These are phyloP conservation scores for Epichloe aotearoae DNA, from an alignment of 2,329 filamentous ascomycete species.

Conservation along the genomic window DNA sequence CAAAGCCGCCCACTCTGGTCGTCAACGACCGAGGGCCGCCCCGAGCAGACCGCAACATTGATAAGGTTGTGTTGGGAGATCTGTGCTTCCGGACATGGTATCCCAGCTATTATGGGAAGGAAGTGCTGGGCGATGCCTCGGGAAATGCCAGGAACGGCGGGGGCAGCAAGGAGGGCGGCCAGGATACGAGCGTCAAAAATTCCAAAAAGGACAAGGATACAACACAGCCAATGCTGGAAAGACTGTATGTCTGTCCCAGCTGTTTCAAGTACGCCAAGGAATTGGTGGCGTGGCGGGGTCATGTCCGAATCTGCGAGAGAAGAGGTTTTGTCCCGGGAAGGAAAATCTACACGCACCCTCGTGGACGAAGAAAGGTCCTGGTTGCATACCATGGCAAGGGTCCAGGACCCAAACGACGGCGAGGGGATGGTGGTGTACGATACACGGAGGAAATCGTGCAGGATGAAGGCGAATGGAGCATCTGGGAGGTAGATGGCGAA, in stretches of 20 bases:
- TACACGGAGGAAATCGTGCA: slow-evolving; percentile 31
- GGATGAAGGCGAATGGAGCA: slow-evolving; percentile 62
- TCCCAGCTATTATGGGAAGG: slow-evolving; percentile 77
- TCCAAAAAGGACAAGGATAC: slow-evolving; percentile 23
- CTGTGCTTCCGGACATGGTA: slow-evolving; percentile 85
- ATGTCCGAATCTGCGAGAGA: slow-evolving; percentile 44
- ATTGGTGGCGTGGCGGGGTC: slow-evolving; percentile 42
- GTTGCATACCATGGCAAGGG: slow-evolving; percentile 19
- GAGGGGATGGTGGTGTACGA: slow-evolving; percentile 21
- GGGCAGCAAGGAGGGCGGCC: slow-evolving; percentile 15
- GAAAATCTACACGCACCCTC: slow-evolving; percentile 58
- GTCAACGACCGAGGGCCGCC: slow-evolving; percentile 22
- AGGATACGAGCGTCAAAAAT: slow-evolving; percentile 15
- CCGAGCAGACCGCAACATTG: slow-evolving; percentile 59
- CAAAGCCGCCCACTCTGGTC: slow-evolving; percentile 19
- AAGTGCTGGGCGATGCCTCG: slow-evolving; percentile 41
- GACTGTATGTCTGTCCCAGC: slow-evolving; percentile 76
- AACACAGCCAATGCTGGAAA: slow-evolving; percentile 38
- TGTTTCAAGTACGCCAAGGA: slow-evolving; percentile 86
- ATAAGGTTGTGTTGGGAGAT: slow-evolving; percentile 75
- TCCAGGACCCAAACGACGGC: slow-evolving; percentile 24
- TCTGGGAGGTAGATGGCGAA: slow-evolving; percentile 90
- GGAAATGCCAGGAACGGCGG: slow-evolving; percentile 15
- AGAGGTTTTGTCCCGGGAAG: slow-evolving; percentile 45
- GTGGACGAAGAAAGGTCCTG: slow-evolving; percentile 27